Evolutionary conservation across 352 stramenopile species (phyloP).

Genomic region (Phytophthora sp.): DNA sequence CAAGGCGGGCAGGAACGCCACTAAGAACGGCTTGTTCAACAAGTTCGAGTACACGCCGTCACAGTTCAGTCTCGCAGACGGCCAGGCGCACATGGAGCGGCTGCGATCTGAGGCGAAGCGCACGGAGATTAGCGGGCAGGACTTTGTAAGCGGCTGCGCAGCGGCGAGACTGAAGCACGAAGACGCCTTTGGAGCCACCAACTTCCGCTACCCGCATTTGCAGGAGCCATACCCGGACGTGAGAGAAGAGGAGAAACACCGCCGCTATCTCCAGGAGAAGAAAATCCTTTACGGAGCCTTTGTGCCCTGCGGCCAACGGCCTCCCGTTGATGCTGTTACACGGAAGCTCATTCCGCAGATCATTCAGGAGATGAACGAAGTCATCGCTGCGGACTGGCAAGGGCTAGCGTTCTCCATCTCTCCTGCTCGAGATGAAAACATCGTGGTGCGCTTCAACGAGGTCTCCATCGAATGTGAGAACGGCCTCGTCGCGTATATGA

Average conservation of each 20-base stretch:
- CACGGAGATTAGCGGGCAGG: conserved; percentile 66
- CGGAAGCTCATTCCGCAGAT: conserved; percentile 73
- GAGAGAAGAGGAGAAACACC: conserved; percentile 57
- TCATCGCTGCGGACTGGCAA: conserved; percentile 67
- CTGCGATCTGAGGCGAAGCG: conserved; percentile 74
- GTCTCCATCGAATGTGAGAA: conserved; percentile 57
- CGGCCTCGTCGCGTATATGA: conserved; percentile 83
- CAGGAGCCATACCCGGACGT: conserved; percentile 68
- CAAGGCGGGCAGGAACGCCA: conserved; percentile 52
- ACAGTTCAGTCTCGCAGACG: conserved; percentile 64
- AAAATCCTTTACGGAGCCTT: conserved; percentile 77
- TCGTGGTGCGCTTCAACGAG: conserved; percentile 65
- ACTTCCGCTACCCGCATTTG: conserved; percentile 73
- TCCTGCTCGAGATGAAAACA: conserved; percentile 63
- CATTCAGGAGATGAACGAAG: conserved; percentile 73
- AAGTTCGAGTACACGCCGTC: conserved; percentile 82
- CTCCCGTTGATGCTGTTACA: conserved; percentile 63
- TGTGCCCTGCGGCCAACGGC: conserved; percentile 60
- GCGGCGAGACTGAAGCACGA: conserved; percentile 71
- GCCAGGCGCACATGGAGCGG: conserved; percentile 70
- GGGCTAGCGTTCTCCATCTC: conserved; percentile 57
- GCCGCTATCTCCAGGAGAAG: conserved; percentile 71
- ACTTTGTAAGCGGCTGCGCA: conserved; percentile 66
- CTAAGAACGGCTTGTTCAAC: conserved; percentile 77
- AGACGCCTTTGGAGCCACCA: conserved; percentile 64